Conservation (phyloP, 1,284 basidiomycete genomes). For the Sparassis latifolia region DNA sequence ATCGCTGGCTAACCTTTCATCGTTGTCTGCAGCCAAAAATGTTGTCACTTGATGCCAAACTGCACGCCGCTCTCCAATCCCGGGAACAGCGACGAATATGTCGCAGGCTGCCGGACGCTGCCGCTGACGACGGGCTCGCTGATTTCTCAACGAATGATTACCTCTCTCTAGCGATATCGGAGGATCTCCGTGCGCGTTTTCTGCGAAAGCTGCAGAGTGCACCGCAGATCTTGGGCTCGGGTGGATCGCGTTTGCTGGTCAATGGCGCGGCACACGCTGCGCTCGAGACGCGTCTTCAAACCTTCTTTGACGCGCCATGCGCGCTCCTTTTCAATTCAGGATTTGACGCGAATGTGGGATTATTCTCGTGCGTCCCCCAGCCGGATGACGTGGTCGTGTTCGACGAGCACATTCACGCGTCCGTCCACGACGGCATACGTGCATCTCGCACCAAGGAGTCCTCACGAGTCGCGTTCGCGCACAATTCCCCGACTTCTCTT, state of each 20-base stretch:
- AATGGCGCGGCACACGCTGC: slow-evolving; percentile 63
- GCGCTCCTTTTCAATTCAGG: slow-evolving; percentile 93
- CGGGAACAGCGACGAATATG: slow-evolving; percentile 58
- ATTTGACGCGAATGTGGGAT: slow-evolving; percentile 89
- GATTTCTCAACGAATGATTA: slow-evolving; percentile 95
- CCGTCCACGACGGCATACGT: slow-evolving; percentile 86
- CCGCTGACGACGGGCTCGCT: slow-evolving; percentile 32
- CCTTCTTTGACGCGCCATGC: slow-evolving; percentile 58
- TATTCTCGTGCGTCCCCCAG: slow-evolving; percentile 83
- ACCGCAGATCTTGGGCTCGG: slow-evolving; percentile 76
- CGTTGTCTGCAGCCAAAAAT: not conserved
- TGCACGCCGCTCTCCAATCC: slow-evolving; percentile 48
- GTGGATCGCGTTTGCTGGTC: slow-evolving; percentile 87
- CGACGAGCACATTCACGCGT: slow-evolving; percentile 90
- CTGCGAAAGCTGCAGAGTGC: slow-evolving; percentile 45
- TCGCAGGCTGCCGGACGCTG: slow-evolving; percentile 49
- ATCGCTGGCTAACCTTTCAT: too few species aligned
- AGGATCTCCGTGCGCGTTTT: slow-evolving; percentile 49
- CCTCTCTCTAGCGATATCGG: slow-evolving; percentile 73
- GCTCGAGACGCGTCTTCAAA: slow-evolving; percentile 62
- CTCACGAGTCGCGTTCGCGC: slow-evolving; percentile 51
- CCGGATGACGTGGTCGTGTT: slow-evolving; percentile 74
- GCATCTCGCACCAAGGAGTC: slow-evolving; percentile 47
- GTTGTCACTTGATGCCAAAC: slow-evolving; percentile 30
- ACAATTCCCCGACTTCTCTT: slow-evolving; percentile 65